Base-by-base conservation (phyloP, 1,139 yeast genomes). In the Pichia sp. region DNA sequence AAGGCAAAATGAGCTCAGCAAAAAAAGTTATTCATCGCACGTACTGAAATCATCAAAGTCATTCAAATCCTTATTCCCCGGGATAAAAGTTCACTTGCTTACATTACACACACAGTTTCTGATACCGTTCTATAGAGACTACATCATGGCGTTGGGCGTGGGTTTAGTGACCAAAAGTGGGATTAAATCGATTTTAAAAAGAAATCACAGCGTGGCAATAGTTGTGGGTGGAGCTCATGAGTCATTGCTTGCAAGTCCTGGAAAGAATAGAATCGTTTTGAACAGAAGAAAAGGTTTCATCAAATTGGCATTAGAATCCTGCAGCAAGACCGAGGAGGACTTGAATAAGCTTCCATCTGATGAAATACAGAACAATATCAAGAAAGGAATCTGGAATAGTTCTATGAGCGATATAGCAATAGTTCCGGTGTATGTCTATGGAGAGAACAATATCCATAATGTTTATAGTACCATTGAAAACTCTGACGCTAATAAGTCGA, bases 171-270 rank as follows among this genome's bases (percentile, higher is more conserved):
- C 91, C 0, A 85, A 83, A 48, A 74, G 74, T 40, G 90, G 91
- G 58, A 86, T 95, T 48, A 71, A 78, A 55, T 76, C 83, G 41
- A 73, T 88, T 31, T 74, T 93, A 49, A 71, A 70, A 55, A 84
- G 87, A 40, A 82, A 83, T 57, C 79, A 76, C 57, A 87, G 96
- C 2, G 86, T 91, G n/a, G 86, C 95, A 57, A 83, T 93, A 53
- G 97, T 93, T 2, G 83, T 93, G 36, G 99, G 99, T 4, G 99
- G 99, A 0, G 98, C 98, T 0, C 87, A 89, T 57, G 99, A 93
- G 61, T 83, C 96, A 1, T 72, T 93, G 48, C 68, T 88, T 31
- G 87, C 91, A 34, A 75, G 76, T 54, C 87, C 87, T 0, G 79
- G 81, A 0, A 66, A 71, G 5, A 74, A 80, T 56, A 83, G 82